Percentiles rank a stretch among this genome's conserved stretches.
These are phyloP conservation scores for Bolboschoenoplectus hybrid DNA, from an alignment of 202 grass and related monocot genomes.

Conservation along the genomic window DNA sequence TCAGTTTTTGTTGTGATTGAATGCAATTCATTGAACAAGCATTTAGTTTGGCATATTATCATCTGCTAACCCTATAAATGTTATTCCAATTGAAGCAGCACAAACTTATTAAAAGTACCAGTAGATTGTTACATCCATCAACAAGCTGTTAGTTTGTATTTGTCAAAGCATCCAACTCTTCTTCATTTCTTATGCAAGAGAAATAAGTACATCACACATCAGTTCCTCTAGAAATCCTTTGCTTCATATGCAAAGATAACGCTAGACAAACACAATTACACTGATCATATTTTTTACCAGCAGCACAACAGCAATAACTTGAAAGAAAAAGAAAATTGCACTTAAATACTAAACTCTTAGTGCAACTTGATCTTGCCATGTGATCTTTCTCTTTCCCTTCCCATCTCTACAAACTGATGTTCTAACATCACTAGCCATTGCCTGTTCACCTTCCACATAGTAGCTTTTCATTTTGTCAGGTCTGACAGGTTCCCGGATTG, in stretches of 20 bases:
- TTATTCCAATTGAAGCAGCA: not conserved
- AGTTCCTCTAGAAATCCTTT: slow-evolving; percentile 30
- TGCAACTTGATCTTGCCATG: slow-evolving; percentile 83
- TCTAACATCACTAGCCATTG: slow-evolving; percentile 45
- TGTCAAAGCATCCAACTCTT: not conserved
- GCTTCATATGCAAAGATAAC: slow-evolving; percentile 13
- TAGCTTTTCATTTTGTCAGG: slow-evolving; percentile 43
- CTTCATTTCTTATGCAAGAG: slow-evolving; percentile 9
- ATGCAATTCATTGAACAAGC: not conserved
- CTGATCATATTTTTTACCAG: slow-evolving; percentile 23
- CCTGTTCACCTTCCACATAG: slow-evolving; percentile 40
- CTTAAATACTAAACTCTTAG: slow-evolving; percentile 68
- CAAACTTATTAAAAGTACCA: not conserved
- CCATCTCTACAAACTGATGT: slow-evolving; percentile 52
- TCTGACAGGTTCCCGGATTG: slow-evolving; percentile 33
- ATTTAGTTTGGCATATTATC: not conserved
- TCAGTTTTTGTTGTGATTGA: not conserved
- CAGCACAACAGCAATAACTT: slow-evolving; percentile 31
- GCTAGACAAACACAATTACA: slow-evolving; percentile 17
- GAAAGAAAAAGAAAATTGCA: slow-evolving; percentile 29
- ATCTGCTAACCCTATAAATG: not conserved
- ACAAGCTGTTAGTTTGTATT: slow-evolving; percentile 13
- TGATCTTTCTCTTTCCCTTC: slow-evolving; percentile 79
- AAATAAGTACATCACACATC: slow-evolving; percentile 4
- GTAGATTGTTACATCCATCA: not conserved